phyloP scores from a whole-genome alignment of 768 basidiomycete species.

The Scleroderma bovista region DNA sequence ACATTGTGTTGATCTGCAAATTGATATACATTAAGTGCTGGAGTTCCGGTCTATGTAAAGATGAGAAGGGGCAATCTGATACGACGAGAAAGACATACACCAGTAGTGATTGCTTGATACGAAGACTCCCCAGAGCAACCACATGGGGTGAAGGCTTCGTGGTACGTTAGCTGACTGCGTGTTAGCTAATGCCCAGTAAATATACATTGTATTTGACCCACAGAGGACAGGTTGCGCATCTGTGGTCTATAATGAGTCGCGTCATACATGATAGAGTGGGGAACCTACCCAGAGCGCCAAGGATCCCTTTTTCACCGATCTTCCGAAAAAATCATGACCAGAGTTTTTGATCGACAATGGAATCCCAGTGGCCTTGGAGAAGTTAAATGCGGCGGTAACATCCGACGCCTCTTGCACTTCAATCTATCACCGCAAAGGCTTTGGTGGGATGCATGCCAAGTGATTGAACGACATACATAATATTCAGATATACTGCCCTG shows the following conservation, averaged over 20 bases:
- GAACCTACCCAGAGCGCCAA: conserved; percentile 22
- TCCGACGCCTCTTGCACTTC: conserved; percentile 37
- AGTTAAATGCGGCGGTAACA: conserved; percentile 40
- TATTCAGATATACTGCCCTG: conserved; percentile 35
- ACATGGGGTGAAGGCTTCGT: conserved; percentile 1
- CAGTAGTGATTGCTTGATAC: conserved; percentile 4
- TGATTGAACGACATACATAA: conserved; percentile 28
- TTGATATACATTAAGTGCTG: conserved; percentile 25
- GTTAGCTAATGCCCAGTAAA: background rate
- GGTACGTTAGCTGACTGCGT: conserved; percentile 1
- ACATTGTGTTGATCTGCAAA: conserved; percentile 33
- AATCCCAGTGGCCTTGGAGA: conserved; percentile 33
- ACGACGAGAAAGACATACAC: background rate
- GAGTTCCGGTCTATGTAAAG: conserved; percentile 25
- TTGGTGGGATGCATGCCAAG: background rate
- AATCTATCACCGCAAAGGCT: conserved; percentile 25
- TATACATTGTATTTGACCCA: background rate
- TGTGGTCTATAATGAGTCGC: background rate
- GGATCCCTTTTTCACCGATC: conserved; percentile 19
- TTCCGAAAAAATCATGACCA: conserved; percentile 32
- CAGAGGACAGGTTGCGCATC: conserved; percentile 2
- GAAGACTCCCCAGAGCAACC: conserved; percentile 1
- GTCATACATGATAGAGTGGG: background rate
- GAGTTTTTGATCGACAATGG: conserved; percentile 48
- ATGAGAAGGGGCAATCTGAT: background rate